Base-by-base conservation (phyloP, 2,329 filamentous ascomycete genomes). In the Penicillium sclerotiorum region DNA sequence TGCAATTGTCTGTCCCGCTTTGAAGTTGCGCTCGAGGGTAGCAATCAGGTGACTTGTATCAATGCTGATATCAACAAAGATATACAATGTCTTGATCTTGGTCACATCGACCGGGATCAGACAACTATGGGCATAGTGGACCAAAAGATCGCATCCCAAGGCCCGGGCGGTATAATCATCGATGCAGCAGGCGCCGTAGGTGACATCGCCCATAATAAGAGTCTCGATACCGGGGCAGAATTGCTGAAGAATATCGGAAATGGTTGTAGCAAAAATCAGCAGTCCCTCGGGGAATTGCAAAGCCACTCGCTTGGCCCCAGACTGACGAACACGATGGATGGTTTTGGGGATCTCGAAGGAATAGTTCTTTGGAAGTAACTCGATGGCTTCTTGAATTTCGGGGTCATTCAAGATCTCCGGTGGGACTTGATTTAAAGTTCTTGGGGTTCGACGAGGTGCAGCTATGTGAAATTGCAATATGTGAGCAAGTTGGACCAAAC, bases 281-380 rank as follows among this genome's bases (percentile, higher is more conserved):
- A 99, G 81, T 1, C 94, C 94, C 72, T 99, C 95, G 5, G 94
- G 94, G 79, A 99, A 94, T 72, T 99, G 94, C n/a, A 99, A 79
- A 0, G 93, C 95, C 2, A 99, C 86, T 58, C 86, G 88, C 67
- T 86, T 93, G 1, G 92, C 86, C 8, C 82, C 85, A 8, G 87
- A 84, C 1, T 86, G 87, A 37, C 90, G 87, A 70, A 99, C 92
- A 40, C 93, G 86, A 73, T 97, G 91, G 63, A 99, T 95, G 8
- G 94, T 99, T 76, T 99, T 99, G 68, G 90, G 94, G 48, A 99
- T 91, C 76, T 99, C 94, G 69, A 99, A 99, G 62, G 89, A 93
- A 80, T 99, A 99, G 77, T 99, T 99, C n/a, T 84, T 77, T 1
- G 94, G 94, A 2, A 99, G 83, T 25, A 99, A 81, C 5, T 85